Evolutionary conservation across 768 basidiomycete species (phyloP), one percentile per base, ranked within the genome.

Genomic region (Rhizopogon roseolus): DNA sequence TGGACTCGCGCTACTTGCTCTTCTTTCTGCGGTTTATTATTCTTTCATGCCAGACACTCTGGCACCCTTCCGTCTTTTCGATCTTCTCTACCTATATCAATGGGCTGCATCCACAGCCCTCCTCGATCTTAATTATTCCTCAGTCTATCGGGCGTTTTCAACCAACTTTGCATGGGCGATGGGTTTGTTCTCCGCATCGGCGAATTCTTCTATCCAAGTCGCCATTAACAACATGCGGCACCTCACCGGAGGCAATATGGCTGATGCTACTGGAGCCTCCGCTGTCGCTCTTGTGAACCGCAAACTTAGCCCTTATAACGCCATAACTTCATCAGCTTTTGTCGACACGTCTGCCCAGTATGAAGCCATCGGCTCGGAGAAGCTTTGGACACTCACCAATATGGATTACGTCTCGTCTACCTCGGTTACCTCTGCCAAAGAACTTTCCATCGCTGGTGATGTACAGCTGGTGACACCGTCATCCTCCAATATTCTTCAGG

Each of bases 141-240:
- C 81, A 39, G 80, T 87, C 11, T 98, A 93, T 69, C 79, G 84
- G 50, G 80, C 87, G 22, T 98, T 85, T 61, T 76, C 88, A 2
- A 76, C 86, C 64, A 98, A 98, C 63, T 97, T 96, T 60, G 81
- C 86, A 0, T 98, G 93, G 94, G 79, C 90, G 0, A 69, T 96
- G 64, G 91, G 92, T 0, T 71, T 98, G 11, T 80, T 92, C 53
- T 68, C 79, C 19, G 67, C 71, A 32, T 79, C 81, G 1, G 61
- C 77, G 2, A 67, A 73, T 10, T 83, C 84, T 11, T 70, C 77
- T 13, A 74, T 97, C 49, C 91, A 98, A 62, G 64, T 68, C 22
- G 82, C 90, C 17, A 94, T 98, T 62, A 83, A 91, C 63, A 76
- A 71, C 59, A 88, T 96, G 86, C 85, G 95, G 6, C 79, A 84